phyloP scores from a whole-genome alignment of 225 moss, liverwort and hornwort species.

The Polytrichum commune region DNA sequence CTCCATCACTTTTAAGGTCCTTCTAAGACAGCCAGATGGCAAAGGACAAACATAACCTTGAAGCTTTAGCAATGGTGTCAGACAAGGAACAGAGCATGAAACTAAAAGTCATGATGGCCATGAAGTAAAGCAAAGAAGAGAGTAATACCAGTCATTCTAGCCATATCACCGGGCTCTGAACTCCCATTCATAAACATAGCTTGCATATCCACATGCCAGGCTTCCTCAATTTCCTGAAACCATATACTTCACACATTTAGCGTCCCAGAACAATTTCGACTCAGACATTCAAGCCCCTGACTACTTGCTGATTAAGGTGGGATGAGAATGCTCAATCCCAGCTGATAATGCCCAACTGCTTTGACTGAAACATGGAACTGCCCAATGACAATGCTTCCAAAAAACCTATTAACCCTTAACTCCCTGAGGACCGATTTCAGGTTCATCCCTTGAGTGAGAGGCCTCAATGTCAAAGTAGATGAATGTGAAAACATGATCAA shows the following conservation, averaged over 20 bases:
- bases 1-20: not conserved
- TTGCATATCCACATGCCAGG: conserved; percentile 64
- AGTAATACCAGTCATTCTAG: conserved; percentile 27
- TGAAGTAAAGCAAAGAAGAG: not conserved
- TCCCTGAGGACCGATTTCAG: too few species aligned
- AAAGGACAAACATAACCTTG: not conserved
- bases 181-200: conserved; percentile 57
- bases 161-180: conserved; percentile 27
- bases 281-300: too few species aligned
- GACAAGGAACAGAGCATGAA: not conserved
- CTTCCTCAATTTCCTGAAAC: conserved; percentile 75
- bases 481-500: too few species aligned
- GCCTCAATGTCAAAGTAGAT: too few species aligned
- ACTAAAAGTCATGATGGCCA: not conserved
- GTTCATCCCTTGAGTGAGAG: too few species aligned
- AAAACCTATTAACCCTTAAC: too few species aligned
- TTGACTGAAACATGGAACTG: too few species aligned
- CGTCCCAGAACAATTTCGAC: too few species aligned
- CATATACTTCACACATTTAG: too few species aligned
- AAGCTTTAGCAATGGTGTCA: not conserved
- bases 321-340: too few species aligned
- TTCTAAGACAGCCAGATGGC: not conserved
- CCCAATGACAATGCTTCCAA: not conserved
- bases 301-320: too few species aligned
- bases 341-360: too few species aligned